These are phyloP conservation scores for Hypomyces rosellus DNA, from an alignment of 2,329 filamentous ascomycete species.

Conservation along the genomic window DNA sequence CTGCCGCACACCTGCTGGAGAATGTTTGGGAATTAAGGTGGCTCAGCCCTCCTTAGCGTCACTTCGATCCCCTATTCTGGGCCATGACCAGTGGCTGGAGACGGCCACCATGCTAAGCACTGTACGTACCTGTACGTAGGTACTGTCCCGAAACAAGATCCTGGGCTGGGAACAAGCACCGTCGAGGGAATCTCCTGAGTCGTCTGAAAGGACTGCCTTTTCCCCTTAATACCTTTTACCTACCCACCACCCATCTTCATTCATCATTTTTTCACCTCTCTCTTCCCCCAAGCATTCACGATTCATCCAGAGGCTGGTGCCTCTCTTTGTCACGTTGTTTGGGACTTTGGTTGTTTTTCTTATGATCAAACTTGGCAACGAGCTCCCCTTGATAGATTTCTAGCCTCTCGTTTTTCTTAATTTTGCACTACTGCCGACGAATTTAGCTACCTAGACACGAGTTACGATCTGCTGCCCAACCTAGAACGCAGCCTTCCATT, in stretches of 20 bases:
- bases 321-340: conserved; percentile 22
- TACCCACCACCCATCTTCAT: conserved; percentile 18
- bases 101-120: background rate
- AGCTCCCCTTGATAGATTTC: conserved; percentile 11
- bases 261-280: conserved; percentile 14
- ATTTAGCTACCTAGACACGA: conserved; percentile 9
- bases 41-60: conserved; percentile 12
- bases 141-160: conserved; percentile 13
- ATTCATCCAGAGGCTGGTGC: conserved; percentile 26
- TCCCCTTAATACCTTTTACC: conserved; percentile 17
- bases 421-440: conserved; percentile 3
- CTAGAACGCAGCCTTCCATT: conserved; percentile 3
- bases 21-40: conserved; percentile 8
- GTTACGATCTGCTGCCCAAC: conserved; percentile 7
- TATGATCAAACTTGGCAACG: conserved; percentile 9
- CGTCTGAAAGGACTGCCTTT: conserved; percentile 14
- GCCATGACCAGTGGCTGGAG: conserved; percentile 5
- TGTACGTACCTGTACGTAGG: background rate
- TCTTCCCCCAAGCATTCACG: conserved; percentile 21
- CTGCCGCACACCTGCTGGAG: background rate
- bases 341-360: conserved; percentile 14
- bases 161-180: conserved; percentile 6
- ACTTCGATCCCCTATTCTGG: conserved; percentile 13
- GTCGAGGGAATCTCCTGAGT: conserved; percentile 12
- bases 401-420: background rate